Percentiles rank a stretch among this genome's conserved stretches.
These are phyloP conservation scores for Pseudognaphalium luteoalbum DNA, from an alignment of 129 eudicot species.

Conservation along the genomic window DNA sequence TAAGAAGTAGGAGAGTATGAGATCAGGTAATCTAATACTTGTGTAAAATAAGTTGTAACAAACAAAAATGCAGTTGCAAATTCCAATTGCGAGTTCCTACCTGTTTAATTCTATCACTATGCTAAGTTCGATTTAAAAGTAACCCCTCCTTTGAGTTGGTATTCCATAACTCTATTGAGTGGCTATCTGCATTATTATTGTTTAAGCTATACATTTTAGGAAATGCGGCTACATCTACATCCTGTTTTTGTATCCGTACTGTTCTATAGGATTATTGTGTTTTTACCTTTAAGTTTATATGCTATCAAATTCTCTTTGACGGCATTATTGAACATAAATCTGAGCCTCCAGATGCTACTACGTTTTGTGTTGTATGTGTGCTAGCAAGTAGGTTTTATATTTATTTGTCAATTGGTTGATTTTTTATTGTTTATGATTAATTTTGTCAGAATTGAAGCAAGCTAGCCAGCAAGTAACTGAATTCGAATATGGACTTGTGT, in stretches of 20 bases:
- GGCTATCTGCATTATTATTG: no score
- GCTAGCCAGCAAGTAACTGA: not conserved
- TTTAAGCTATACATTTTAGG: no score
- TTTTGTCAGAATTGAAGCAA: not conserved
- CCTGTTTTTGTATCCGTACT: not conserved
- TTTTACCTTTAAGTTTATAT: not conserved
- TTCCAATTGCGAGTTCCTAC: no score
- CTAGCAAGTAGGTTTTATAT: not conserved
- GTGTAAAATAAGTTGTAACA: no score
- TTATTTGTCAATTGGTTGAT: not conserved
- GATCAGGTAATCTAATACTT: no score
- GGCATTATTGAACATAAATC: not conserved
- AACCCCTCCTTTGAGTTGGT: no score
- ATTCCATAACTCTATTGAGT: no score
- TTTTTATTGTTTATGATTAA: not conserved
- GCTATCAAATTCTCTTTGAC: not conserved
- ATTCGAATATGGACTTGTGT: not conserved
- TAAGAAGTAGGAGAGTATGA: no score
- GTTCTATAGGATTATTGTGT: not conserved
- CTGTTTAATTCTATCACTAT: no score
- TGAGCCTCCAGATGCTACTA: not conserved
- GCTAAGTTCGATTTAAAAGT: no score
- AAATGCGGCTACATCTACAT: not conserved
- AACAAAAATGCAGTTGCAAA: no score
- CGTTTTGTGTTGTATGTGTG: not conserved